Conservation (phyloP, 345 rosid species). For the Garcia nutans region DNA sequence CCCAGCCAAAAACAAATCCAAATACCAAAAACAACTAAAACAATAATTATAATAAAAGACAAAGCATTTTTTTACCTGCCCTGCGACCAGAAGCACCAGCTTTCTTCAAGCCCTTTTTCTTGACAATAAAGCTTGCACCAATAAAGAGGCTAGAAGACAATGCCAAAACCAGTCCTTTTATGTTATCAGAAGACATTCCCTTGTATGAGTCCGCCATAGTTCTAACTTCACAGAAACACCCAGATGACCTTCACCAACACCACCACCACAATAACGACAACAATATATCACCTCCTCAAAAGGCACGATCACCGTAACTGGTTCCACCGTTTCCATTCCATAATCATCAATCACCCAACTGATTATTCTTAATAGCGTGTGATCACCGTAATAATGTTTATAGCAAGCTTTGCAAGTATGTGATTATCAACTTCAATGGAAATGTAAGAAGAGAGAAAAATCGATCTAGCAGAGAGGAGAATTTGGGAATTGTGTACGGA, state of each 20-base stretch:
- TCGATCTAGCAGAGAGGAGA: background rate
- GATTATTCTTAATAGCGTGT: background rate
- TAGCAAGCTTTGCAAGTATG: background rate
- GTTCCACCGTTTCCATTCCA: conserved; percentile 22
- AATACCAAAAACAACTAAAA: background rate
- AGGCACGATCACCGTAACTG: background rate
- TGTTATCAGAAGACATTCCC: conserved; percentile 81
- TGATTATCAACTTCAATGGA: background rate
- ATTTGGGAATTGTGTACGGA: background rate
- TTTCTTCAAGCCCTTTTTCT: conserved; percentile 84
- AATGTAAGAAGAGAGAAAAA: background rate
- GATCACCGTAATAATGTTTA: background rate
- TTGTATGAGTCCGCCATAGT: conserved; percentile 43
- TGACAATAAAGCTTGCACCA: conserved; percentile 85
- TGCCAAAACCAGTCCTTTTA: conserved; percentile 80
- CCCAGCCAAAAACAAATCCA: background rate
- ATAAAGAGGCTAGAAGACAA: conserved; percentile 79
- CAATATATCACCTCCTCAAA: background rate
- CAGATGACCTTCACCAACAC: too few relatives aligned
- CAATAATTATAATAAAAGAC: background rate
- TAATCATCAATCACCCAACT: background rate
- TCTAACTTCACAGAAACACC: background rate
- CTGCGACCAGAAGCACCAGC: conserved; percentile 67
- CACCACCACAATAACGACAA: background rate
- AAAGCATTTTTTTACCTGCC: conserved; percentile 50